Evolutionary conservation across 352 stramenopile species (phyloP), one percentile per base, ranked within the genome.

Genomic region (Phytophthora pseudosyringae): DNA sequence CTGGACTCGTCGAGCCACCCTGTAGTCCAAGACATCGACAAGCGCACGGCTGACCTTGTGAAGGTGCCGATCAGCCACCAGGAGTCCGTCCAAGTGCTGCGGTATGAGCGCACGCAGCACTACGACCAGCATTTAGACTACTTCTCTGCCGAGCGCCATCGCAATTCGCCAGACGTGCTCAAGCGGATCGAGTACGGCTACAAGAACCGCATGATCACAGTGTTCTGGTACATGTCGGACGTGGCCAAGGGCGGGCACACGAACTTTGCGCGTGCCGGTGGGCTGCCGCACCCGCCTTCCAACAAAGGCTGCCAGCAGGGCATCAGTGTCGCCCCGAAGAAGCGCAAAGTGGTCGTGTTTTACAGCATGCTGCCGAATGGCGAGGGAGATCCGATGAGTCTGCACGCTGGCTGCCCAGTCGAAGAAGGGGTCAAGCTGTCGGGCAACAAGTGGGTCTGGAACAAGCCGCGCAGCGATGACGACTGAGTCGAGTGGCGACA

Each of bases 151-250:
- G 65, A 90, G 5, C 59, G 45, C 32, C 69, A 90, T 50, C 65
- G 60, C 9, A 88, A 88, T 46, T 70, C 67, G 11, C 68, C 64
- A 1, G 43, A 64, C 5, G 36, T 91, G 32, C 65, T 93, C 5
- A 31, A 81, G 26, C 75, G 39, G 16, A 86, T 90, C 50, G 71
- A 93, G 12, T 63, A 90, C 38, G 80, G 82, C n/a, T 73, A 80
- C 77, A 90, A 91, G 70, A 93, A 93, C 67, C 84, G 82, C 60
- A 91, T 92, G 83, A 91, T 91, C 65, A 94, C 83, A 0, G 86
- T 94, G 15, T 92, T 94, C 55, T 92, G 82, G 83, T 94, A 91
- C 80, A 92, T 94, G 86, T 94, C 83, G 48, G 85, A 91, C 52
- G 82, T 93, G 8, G 74, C 76, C 28, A 76, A 82, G 45, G 80